Evolutionary conservation across 2,329 filamentous ascomycete species (phyloP).

Genomic region (Sclerotinia spermophila): DNA sequence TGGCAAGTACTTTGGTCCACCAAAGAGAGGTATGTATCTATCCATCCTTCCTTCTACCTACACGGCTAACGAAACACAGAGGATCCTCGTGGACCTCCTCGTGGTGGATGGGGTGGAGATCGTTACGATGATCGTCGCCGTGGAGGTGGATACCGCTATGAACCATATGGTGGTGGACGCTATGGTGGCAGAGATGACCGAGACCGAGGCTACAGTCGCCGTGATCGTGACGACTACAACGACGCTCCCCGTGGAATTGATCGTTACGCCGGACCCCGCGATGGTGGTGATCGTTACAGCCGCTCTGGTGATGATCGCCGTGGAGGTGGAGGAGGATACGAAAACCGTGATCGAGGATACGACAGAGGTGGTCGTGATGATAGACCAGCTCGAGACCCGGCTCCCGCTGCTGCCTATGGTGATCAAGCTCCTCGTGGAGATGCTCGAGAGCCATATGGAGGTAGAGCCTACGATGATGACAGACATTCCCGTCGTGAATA

Average conservation of each 20-base stretch:
- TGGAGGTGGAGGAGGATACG: conserved; percentile 45
- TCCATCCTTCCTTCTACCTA: conserved; percentile 39
- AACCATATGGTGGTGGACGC: conserved; percentile 31
- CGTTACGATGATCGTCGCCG: conserved; percentile 45
- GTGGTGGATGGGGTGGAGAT: conserved; percentile 42
- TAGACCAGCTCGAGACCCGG: conserved; percentile 41
- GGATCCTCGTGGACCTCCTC: conserved; percentile 48
- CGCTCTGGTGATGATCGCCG: conserved; percentile 42
- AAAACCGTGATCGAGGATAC: conserved; percentile 43
- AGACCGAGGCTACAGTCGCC: conserved; percentile 41
- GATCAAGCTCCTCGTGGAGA: conserved; percentile 44
- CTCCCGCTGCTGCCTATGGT: conserved; percentile 42
- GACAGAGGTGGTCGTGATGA: conserved; percentile 50
- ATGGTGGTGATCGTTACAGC: conserved; percentile 29
- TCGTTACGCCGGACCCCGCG: conserved; percentile 29
- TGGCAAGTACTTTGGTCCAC: conserved; percentile 98
- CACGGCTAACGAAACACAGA: conserved; percentile 41
- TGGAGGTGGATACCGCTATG: conserved; percentile 35
- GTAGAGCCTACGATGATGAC: conserved; percentile 40
- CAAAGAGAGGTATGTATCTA: conserved; percentile 79
- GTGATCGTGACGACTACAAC: conserved; percentile 38
- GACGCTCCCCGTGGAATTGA: conserved; percentile 40
- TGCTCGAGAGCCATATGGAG: conserved; percentile 43
- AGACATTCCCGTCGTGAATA: conserved; percentile 37
- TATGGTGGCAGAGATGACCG: conserved; percentile 44